These are phyloP conservation scores for Trametes polyzona DNA, from an alignment of 1,284 basidiomycete species.

Conservation along the genomic window DNA sequence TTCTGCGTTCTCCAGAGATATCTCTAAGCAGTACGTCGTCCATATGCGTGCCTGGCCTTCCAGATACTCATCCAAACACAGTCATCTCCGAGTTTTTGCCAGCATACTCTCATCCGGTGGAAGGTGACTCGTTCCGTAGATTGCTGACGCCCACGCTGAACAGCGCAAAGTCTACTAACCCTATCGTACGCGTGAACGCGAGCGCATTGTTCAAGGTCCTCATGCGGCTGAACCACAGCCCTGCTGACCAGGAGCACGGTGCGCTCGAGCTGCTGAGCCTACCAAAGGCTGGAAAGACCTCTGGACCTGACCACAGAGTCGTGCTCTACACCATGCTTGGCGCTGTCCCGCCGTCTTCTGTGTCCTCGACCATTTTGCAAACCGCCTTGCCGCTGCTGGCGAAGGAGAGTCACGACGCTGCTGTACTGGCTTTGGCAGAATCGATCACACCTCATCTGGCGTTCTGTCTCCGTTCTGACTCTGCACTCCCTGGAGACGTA, in stretches of 20 bases:
- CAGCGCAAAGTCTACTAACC: slow-evolving; percentile 79
- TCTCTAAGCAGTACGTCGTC: slow-evolving; percentile 56
- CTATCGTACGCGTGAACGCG: slow-evolving; percentile 62
- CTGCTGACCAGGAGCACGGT: slow-evolving; percentile 47
- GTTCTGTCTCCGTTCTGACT: slow-evolving; percentile 50
- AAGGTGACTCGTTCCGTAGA: slow-evolving; percentile 59
- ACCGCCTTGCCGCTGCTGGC: slow-evolving; percentile 62
- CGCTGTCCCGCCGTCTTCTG: slow-evolving; percentile 52
- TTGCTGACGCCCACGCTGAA: slow-evolving; percentile 70
- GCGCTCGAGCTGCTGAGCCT: slow-evolving; percentile 71
- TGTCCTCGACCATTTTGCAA: slow-evolving; percentile 61
- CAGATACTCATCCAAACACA: slow-evolving; percentile 28
- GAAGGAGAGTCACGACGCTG: slow-evolving; percentile 80
- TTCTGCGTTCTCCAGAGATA: slow-evolving; percentile 76
- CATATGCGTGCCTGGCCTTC: background rate
- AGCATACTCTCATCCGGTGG: slow-evolving; percentile 59
- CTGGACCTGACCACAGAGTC: slow-evolving; percentile 85
- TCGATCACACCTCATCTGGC: slow-evolving; percentile 65
- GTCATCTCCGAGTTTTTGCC: slow-evolving; percentile 60
- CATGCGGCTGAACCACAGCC: slow-evolving; percentile 39
- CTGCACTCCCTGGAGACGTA: slow-evolving; percentile 48
- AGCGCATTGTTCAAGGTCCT: slow-evolving; percentile 66
- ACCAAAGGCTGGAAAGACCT: slow-evolving; percentile 82
- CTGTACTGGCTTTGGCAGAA: slow-evolving; percentile 55
- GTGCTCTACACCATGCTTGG: slow-evolving; percentile 80